Base-by-base conservation (phyloP, 2,329 filamentous ascomycete genomes). In the Fusarium scirpi region DNA sequence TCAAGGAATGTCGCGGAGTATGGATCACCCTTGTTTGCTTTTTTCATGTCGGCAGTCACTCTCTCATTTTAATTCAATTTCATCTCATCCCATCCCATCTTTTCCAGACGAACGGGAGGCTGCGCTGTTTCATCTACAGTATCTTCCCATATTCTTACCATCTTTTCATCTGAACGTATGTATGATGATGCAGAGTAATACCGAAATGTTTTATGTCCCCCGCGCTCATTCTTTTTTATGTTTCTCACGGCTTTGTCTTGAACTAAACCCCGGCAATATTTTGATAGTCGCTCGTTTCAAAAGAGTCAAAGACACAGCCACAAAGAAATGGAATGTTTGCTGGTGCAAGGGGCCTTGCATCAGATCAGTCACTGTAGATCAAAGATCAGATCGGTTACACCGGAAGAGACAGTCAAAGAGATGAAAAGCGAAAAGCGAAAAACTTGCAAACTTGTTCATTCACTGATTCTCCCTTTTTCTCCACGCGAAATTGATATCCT, bases 111-210 rank as follows among this genome's bases (percentile, higher is more conserved):
- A 62, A 52, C 49, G 32, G 49, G 43, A 51, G 43, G 57, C 56
- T 56, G 52, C 46, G 46, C 53, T 38, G 67, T 71, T 71, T 71
- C 67, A 69, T 51, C 18, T 71, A 71, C 29, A 68, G 49, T 16
- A 55, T 51, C 40, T 30, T 45, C 29, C 29, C 20, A 30, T 30
- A 27, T 38, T 24, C n/a, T 40, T 38, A 10, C 22, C 30, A 9
- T 25, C 22, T 38, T 44, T 49, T 45, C 51, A 41, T 68, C 41
- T 45, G 40, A 22, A 57, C 41, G n/a, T 38, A 48, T 68, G 62
- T 24, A 38, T 8, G 18, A 55, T 32, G 41, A 63, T 59, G 56
- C 16, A 48, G 32, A n/a, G 30, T 24, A 34, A 20, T 41, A n/a
- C 34, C 10, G 34, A 47, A 41, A 43, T 41, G 45, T 40, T 62